Conservation (phyloP, 2,329 filamentous ascomycete species). For the Triangularia setosa region DNA sequence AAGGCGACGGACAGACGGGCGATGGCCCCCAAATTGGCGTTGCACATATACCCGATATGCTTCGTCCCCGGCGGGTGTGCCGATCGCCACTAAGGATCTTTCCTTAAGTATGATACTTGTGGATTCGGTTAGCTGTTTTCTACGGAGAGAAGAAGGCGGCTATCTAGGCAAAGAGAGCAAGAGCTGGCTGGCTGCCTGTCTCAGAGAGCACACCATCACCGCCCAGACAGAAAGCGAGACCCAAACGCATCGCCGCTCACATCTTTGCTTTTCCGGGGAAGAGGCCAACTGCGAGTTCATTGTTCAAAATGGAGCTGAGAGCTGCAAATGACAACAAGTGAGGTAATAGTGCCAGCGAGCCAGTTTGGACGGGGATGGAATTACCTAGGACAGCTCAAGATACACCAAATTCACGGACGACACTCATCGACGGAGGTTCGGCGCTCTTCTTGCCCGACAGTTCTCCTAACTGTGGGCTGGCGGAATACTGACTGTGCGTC, state of each 20-base stretch:
- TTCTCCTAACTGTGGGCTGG: not conserved
- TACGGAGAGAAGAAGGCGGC: not conserved
- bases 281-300: not conserved
- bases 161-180: not conserved
- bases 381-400: not conserved
- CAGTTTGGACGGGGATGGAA: not conserved
- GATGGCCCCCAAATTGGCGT: constrained; percentile 6
- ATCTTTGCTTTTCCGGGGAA: not conserved
- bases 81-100: constrained; percentile 15
- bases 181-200: not conserved
- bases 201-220: not conserved
- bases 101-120: not conserved
- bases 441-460: not conserved
- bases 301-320: not conserved
- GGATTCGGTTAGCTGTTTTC: too few relatives aligned
- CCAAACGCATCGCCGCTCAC: not conserved
- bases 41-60: constrained; percentile 21
- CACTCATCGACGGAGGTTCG: not conserved
- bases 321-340: not conserved
- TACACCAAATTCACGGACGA: not conserved
- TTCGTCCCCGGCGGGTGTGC: constrained; percentile 17
- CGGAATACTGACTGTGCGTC: not conserved
- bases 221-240: not conserved
- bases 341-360: not conserved
- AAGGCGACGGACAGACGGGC: constrained; percentile 2